Evolutionary conservation across 1,284 basidiomycete species (phyloP).

Genomic region (Rhodotorula sp.): DNA sequence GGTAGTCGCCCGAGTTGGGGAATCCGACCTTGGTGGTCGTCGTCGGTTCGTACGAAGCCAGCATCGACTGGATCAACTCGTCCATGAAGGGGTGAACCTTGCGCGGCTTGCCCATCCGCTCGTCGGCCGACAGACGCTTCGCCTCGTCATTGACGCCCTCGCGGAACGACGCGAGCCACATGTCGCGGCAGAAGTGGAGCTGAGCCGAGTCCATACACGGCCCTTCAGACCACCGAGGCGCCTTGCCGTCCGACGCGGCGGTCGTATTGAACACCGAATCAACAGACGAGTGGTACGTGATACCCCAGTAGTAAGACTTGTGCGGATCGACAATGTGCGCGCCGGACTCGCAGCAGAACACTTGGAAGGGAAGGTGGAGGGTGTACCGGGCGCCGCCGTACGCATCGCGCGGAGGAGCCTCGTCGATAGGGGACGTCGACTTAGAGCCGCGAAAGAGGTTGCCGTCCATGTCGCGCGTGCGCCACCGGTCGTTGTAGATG

Average conservation of each 20-base stretch:
- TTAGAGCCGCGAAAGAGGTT: conserved; percentile 94
- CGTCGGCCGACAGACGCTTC: conserved; percentile 33
- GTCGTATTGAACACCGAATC: conserved; percentile 60
- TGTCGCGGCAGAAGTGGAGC: conserved; percentile 91
- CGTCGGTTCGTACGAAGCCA: conserved; percentile 38
- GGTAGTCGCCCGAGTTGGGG: conserved; percentile 42
- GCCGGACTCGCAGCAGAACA: conserved; percentile 93
- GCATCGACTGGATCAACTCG: conserved; percentile 47
- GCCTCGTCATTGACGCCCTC: conserved; percentile 59
- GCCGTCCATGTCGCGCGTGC: conserved; percentile 89
- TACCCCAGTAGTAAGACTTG: conserved; percentile 86
- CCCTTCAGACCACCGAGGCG: conserved; percentile 60
- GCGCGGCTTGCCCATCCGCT: conserved; percentile 32
- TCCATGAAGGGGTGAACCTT: conserved; percentile 46
- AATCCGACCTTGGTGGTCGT: conserved; percentile 25
- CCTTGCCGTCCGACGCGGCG: conserved; percentile 56
- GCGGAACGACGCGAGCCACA: conserved; percentile 79
- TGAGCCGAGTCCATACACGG: conserved; percentile 88
- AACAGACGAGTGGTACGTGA: conserved; percentile 72
- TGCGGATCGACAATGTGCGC: conserved; percentile 90
- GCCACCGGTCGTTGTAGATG: conserved; percentile 94
- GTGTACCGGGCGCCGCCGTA: conserved; percentile 76
- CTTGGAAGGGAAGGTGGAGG: conserved; percentile 89
- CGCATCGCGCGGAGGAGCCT: conserved; percentile 81
- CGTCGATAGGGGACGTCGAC: conserved; percentile 82